A percentile compares a stretch with the other conserved stretches of the same genome.
phyloP scores from a whole-genome alignment of 1,284 basidiomycete genomes.

The Pseudozyma flocculosa region DNA sequence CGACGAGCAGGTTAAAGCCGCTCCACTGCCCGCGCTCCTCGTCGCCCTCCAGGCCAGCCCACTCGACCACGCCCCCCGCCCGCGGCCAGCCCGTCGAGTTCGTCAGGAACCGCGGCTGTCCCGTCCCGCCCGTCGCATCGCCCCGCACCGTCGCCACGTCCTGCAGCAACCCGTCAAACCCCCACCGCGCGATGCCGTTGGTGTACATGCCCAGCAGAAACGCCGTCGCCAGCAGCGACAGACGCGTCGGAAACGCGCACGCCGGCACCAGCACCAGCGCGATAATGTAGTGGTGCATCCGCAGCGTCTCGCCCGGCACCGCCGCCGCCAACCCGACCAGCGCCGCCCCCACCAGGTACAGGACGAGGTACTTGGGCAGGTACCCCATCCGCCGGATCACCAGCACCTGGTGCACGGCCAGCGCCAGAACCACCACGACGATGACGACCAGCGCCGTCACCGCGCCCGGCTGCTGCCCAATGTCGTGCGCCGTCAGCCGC shows the following conservation, averaged over 20 bases:
- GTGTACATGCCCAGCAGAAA: constrained; percentile 77
- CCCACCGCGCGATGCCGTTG: constrained; percentile 56
- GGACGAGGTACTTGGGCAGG: constrained; percentile 68
- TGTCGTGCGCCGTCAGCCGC: constrained; percentile 71
- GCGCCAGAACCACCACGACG: constrained; percentile 63
- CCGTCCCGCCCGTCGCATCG: constrained; percentile 72
- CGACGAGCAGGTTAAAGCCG: constrained; percentile 75
- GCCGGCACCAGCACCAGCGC: constrained; percentile 74
- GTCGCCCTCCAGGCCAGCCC: constrained; percentile 66
- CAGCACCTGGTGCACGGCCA: constrained; percentile 71
- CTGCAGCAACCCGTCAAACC: constrained; percentile 76
- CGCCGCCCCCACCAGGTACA: constrained; percentile 65
- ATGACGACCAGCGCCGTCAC: constrained; percentile 72
- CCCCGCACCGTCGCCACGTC: constrained; percentile 72
- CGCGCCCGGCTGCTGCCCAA: constrained; percentile 70
- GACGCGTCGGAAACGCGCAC: constrained; percentile 76
- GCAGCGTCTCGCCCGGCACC: constrained; percentile 64
- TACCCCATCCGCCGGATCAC: constrained; percentile 80
- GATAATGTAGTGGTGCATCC: constrained; percentile 66
- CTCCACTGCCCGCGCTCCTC: constrained; percentile 64
- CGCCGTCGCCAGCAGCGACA: constrained; percentile 75
- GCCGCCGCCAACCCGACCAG: constrained; percentile 69
- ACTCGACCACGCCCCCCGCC: constrained; percentile 60
- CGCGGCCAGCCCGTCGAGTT: constrained; percentile 6
- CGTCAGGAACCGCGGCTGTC: constrained; percentile 69